phyloP scores from a whole-genome alignment of 2,329 filamentous ascomycete species.

The Cyphellophora europaea region DNA sequence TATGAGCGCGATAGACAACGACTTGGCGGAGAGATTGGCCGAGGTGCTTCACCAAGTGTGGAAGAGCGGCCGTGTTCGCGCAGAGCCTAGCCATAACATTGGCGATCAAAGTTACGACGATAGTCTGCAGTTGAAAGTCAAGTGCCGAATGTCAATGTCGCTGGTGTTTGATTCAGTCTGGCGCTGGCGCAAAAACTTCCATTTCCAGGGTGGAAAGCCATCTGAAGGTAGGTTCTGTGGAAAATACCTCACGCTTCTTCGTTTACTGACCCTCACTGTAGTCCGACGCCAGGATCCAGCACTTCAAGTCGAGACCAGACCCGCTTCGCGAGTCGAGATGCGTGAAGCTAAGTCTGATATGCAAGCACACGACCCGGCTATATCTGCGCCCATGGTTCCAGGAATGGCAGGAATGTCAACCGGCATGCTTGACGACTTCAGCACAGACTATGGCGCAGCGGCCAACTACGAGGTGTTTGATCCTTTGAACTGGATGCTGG shows the following conservation, averaged over 20 bases:
- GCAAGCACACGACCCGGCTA: background rate
- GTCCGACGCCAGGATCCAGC: background rate
- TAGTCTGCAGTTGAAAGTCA: slow-evolving; percentile 52
- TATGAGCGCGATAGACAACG: slow-evolving; percentile 53
- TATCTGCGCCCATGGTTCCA: slow-evolving; percentile 11
- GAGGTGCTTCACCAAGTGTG: slow-evolving; percentile 59
- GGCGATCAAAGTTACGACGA: slow-evolving; percentile 13
- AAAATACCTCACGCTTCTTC: background rate
- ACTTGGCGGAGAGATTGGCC: slow-evolving; percentile 54
- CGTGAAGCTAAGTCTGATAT: background rate
- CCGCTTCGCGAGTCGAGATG: background rate
- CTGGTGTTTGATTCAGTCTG: slow-evolving; percentile 59
- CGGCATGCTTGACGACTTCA: slow-evolving; percentile 14
- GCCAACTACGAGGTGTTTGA: slow-evolving; percentile 82
- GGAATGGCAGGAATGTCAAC: slow-evolving; percentile 20
- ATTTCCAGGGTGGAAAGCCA: slow-evolving; percentile 53
- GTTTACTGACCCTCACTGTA: background rate
- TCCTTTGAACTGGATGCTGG: slow-evolving; percentile 86
- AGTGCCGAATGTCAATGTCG: slow-evolving; percentile 59
- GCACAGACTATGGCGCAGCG: slow-evolving; percentile 14
- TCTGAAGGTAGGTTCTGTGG: slow-evolving; percentile 24
- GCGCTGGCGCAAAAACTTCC: slow-evolving; percentile 58
- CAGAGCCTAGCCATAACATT: slow-evolving; percentile 19
- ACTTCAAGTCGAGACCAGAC: background rate
- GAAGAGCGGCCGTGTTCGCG: slow-evolving; percentile 36